Conservation (phyloP, 345 rosid species). For the Eutrema heterophyllum region DNA sequence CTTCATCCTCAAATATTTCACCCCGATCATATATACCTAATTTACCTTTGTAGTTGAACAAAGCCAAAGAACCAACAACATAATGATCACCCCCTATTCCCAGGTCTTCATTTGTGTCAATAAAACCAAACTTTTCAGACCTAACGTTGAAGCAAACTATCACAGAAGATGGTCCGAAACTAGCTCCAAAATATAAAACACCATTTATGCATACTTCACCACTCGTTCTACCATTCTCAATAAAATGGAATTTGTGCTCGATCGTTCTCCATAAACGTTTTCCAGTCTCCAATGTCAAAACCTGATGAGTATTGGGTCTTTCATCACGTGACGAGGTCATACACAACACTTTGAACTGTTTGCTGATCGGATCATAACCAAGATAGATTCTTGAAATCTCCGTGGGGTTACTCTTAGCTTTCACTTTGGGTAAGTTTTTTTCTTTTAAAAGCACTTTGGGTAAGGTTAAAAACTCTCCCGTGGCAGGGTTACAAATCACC, state of each 20-base stretch:
- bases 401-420: too few relatives aligned
- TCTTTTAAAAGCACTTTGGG: neutral
- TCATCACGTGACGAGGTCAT: neutral
- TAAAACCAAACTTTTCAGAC: neutral
- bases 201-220: neutral
- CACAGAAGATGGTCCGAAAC: neutral
- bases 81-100: rapidly evolving
- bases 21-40: neutral
- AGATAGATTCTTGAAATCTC: neutral
- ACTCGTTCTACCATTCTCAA: neutral
- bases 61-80: too few relatives aligned
- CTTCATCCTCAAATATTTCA: too few relatives aligned
- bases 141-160: neutral
- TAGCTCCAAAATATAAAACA: neutral
- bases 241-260: neutral
- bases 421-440: neutral
- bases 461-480: too few relatives aligned
- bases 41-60: conserved; percentile 8
- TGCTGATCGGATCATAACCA: neutral
- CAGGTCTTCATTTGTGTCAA: neutral
- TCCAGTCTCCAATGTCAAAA: conserved; percentile 1
- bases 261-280: too few relatives aligned
- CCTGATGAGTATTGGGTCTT: neutral
- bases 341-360: conserved; percentile 4
- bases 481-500: neutral